Conservation (phyloP, 2,329 filamentous ascomycete genomes). For the Lizonia empirigonia region DNA sequence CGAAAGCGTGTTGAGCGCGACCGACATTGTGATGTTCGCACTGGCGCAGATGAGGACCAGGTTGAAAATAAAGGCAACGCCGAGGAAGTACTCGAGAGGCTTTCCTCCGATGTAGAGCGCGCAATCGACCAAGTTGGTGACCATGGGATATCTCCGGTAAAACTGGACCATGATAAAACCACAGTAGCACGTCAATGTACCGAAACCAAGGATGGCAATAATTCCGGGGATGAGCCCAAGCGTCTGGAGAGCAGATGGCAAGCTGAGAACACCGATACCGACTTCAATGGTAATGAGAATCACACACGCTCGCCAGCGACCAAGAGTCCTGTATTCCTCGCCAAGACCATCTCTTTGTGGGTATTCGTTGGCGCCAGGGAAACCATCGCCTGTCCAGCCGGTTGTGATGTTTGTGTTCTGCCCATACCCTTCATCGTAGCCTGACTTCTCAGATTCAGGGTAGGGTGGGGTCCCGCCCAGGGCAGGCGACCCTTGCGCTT, state of each 20-base stretch:
- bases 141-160: conserved; percentile 34
- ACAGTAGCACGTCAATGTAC: conserved; percentile 34
- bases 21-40: conserved; percentile 48
- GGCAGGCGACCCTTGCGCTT: conserved; percentile 18
- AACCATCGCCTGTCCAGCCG: conserved; percentile 32
- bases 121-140: conserved; percentile 40
- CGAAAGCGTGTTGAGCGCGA: conserved; percentile 69
- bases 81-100: conserved; percentile 35
- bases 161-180: conserved; percentile 37
- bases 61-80: conserved; percentile 34
- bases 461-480: conserved; percentile 21
- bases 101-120: conserved; percentile 35
- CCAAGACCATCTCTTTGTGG: conserved; percentile 18
- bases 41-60: conserved; percentile 37
- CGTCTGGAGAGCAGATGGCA: conserved; percentile 36
- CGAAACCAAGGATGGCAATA: conserved; percentile 39
- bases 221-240: conserved; percentile 40
- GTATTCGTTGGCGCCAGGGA: conserved; percentile 30
- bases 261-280: conserved; percentile 37
- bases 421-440: conserved; percentile 29
- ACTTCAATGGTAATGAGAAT: conserved; percentile 41
- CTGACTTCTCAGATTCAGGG: conserved; percentile 26
- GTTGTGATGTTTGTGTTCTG: conserved; percentile 34
- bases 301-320: conserved; percentile 37
- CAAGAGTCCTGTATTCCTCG: conserved; percentile 36